Percentiles rank a stretch among this genome's conserved stretches.
Conservation (phyloP, 1,284 basidiomycete species). For the Naganishia sp. region DNA sequence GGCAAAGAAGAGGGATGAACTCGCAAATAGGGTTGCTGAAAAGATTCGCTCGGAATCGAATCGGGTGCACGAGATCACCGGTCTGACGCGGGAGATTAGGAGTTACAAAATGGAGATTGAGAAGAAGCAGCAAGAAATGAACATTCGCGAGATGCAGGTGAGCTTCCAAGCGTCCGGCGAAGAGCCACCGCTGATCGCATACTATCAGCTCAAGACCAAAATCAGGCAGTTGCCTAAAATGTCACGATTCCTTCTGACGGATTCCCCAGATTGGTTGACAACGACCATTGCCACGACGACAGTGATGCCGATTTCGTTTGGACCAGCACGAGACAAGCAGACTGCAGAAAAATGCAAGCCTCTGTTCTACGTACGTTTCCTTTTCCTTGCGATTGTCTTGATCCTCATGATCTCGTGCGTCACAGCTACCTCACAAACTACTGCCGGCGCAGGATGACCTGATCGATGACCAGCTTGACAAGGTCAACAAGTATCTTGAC, state of each 20-base stretch:
- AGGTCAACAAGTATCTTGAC: conserved; percentile 41
- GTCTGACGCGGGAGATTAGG: conserved; percentile 47
- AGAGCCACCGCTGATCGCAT: conserved; percentile 10
- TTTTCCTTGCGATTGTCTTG: too few relatives aligned
- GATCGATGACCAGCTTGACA: conserved; percentile 40
- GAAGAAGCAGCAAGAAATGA: conserved; percentile 43
- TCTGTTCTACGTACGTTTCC: conserved; percentile 47
- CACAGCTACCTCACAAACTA: conserved; percentile 48
- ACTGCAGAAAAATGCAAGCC: conserved; percentile 41
- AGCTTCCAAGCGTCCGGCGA: conserved; percentile 31
- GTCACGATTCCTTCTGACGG: conserved; percentile 45
- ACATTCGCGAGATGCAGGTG: conserved; percentile 48
- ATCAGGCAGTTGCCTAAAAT: conserved; percentile 43
- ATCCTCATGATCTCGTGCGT: neutral
- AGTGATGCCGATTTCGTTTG: conserved; percentile 42
- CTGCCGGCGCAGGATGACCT: conserved; percentile 45
- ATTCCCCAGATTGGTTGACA: conserved; percentile 38
- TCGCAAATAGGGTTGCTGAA: conserved; percentile 46
- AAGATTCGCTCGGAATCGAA: conserved; percentile 47
- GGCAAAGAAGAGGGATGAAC: conserved; percentile 42
- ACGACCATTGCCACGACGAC: conserved; percentile 34
- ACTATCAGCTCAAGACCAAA: conserved; percentile 43
- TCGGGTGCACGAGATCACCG: conserved; percentile 45
- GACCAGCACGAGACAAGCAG: conserved; percentile 41
- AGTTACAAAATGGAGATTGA: conserved; percentile 45